phyloP scores from a whole-genome alignment of 371 early-diverging fungal genomes.

The Lichtheimia ornata region DNA sequence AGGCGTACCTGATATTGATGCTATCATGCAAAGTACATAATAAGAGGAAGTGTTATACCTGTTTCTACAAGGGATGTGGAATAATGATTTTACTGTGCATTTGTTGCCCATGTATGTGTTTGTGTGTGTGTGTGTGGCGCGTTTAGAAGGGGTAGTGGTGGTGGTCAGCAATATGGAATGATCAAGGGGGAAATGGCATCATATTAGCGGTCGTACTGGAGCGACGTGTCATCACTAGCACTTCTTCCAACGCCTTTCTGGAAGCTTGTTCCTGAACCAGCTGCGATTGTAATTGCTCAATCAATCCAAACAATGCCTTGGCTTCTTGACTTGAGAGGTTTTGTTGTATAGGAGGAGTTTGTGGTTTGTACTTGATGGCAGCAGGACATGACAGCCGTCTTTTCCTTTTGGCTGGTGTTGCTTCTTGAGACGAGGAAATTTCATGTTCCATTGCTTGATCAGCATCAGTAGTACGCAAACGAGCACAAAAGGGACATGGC shows the following conservation, averaged over 20 bases:
- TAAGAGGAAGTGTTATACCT: too few species aligned
- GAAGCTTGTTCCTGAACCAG: background rate
- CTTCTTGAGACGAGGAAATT: conserved; percentile 1
- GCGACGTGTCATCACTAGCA: background rate
- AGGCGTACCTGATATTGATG: conserved; percentile 44
- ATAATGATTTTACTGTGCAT: background rate
- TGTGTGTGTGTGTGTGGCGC: background rate
- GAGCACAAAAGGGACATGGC: background rate
- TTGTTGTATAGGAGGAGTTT: background rate
- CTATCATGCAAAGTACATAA: conserved; percentile 12
- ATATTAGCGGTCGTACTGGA: background rate
- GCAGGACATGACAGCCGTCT: conserved; percentile 10
- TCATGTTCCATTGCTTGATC: background rate
- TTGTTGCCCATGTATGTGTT: background rate
- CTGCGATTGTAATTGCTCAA: conserved; percentile 5
- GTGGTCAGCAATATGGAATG: background rate
- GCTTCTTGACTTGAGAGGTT: conserved; percentile 9
- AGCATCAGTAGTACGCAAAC: background rate
- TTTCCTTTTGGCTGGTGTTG: background rate
- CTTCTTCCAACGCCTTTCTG: conserved; percentile 2
- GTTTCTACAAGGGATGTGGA: conserved; percentile 18
- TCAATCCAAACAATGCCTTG: conserved; percentile 2
- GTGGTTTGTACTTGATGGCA: conserved; percentile 5
- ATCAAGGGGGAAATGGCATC: background rate
- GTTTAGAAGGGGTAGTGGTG: too few species aligned